Base-by-base conservation (phyloP, 78 protist species). In the Dictyostelium citrinum region DNA sequence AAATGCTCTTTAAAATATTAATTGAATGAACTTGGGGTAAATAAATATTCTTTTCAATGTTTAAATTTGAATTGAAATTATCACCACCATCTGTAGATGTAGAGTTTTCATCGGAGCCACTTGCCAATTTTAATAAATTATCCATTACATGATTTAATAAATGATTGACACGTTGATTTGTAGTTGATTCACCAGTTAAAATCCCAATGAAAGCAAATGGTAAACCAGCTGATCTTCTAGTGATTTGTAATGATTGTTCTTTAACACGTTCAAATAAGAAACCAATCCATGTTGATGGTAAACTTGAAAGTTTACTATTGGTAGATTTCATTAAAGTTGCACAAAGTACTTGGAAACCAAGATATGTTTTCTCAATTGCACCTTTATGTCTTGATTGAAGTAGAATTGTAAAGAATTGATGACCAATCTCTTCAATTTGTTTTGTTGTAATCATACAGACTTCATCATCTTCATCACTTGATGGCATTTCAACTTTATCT, bases 271-370 rank as follows among this genome's bases (percentile, higher is more conserved):
- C 71, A 51, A 88, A 88, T 29, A 82, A 46, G 14, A 71, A 31
- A 7, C 82, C 77, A 27, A 91, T 78, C 95, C 95, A 91, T 4
- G n/a, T 43, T 0, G 95, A 51, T 55, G 95, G 95, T 4, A 91
- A 78, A 31, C 83, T 29, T 51, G 71, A 83, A 20, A 91, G 79
- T 9, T 29, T 37, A 1, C 58, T n/a, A 17, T 72, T 74, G 7
- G 60, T 39, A 1, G 91, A 75, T 43, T 83, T 75, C 90, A 91
- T 55, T 7, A 91, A 41, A 12, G 82, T 70, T 12, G 90, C 80
- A 43, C 95, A 91, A 31, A 91, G 84, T 29, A 91, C 82, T 83
- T 91, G 91, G 49, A 72, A 91, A 17, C 95, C 95, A n/a, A 81
- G 79, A 39, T 83, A 83, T 1, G 95, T 83, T 78, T 91, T 91